phyloP scores from a whole-genome alignment of 768 basidiomycete species.

The Lanmaoa pseudosensibilis region DNA sequence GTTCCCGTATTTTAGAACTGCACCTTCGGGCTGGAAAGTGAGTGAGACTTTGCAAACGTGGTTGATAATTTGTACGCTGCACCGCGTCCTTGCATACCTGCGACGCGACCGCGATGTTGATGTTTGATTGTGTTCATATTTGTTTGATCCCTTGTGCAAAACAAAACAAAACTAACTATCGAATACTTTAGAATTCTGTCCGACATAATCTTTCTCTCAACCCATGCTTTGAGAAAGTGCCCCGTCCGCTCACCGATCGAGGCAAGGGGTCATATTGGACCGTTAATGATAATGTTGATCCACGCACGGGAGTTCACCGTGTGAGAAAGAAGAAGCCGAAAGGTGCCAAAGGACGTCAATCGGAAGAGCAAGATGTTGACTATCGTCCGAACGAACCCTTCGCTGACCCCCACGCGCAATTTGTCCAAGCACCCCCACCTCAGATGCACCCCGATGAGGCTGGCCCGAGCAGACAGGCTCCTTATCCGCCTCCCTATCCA shows the following conservation, averaged over 20 bases:
- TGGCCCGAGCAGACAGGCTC: conserved; percentile 55
- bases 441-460: conserved; percentile 62
- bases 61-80: background rate
- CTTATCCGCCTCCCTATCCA: conserved; percentile 63
- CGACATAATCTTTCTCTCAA: conserved; percentile 89
- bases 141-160: conserved; percentile 43
- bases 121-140: conserved; percentile 60
- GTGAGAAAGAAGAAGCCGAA: conserved; percentile 86
- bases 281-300: conserved; percentile 86
- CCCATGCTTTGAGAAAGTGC: conserved; percentile 89
- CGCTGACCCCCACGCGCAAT: conserved; percentile 56
- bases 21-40: conserved; percentile 92
- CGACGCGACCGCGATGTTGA: conserved; percentile 61
- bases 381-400: conserved; percentile 60
- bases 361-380: conserved; percentile 64
- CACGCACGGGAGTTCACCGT: conserved; percentile 85
- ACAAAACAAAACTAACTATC: conserved; percentile 30
- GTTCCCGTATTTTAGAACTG: conserved; percentile 88
- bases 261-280: conserved; percentile 94
- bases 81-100: conserved; percentile 10
- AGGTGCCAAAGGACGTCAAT: conserved; percentile 46
- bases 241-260: conserved; percentile 86
- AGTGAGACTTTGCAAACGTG: conserved; percentile 29
- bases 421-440: conserved; percentile 46
- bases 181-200: conserved; percentile 71